phyloP scores from a whole-genome alignment of 495 filamentous ascomycete genomes.

The Podospora comata region DNA sequence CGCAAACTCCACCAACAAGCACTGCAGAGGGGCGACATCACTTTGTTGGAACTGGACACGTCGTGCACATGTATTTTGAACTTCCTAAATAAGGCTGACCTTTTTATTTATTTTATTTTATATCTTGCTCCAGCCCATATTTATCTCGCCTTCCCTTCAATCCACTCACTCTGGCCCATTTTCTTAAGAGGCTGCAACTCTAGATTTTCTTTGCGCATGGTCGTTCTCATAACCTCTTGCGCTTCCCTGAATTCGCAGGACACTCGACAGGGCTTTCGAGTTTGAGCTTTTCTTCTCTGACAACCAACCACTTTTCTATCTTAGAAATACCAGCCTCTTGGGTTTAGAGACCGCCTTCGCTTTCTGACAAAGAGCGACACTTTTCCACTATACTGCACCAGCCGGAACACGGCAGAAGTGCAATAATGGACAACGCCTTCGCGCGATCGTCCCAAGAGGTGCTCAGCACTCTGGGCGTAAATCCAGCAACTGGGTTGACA shows the following conservation, averaged over 20 bases:
- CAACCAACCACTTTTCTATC: neutral
- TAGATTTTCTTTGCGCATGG: slow-evolving; percentile 20
- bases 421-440: slow-evolving; percentile 77
- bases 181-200: slow-evolving; percentile 4
- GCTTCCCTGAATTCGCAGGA: slow-evolving; percentile 23
- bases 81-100: slow-evolving; percentile 22
- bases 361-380: neutral
- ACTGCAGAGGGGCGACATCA: slow-evolving; percentile 22
- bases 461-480: slow-evolving; percentile 67
- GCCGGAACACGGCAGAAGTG: slow-evolving; percentile 15
- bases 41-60: slow-evolving; percentile 35
- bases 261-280: slow-evolving; percentile 1
- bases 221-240: slow-evolving; percentile 12
- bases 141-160: slow-evolving; percentile 10
- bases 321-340: slow-evolving; percentile 1
- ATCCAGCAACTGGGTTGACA: slow-evolving; percentile 64
- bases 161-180: slow-evolving; percentile 20
- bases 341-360: slow-evolving; percentile 5
- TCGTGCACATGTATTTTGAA: slow-evolving; percentile 29
- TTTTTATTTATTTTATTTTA: neutral
- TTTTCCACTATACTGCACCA: slow-evolving; percentile 15
- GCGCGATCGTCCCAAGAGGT: slow-evolving; percentile 63
- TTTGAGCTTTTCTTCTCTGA: slow-evolving; percentile 5
- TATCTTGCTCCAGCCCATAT: neutral
- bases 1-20: slow-evolving; percentile 14